A percentile compares a stretch with the other conserved stretches of the same genome.
Evolutionary conservation across 495 filamentous ascomycete species (phyloP).

Genomic region (Aspergillus indologenus): DNA sequence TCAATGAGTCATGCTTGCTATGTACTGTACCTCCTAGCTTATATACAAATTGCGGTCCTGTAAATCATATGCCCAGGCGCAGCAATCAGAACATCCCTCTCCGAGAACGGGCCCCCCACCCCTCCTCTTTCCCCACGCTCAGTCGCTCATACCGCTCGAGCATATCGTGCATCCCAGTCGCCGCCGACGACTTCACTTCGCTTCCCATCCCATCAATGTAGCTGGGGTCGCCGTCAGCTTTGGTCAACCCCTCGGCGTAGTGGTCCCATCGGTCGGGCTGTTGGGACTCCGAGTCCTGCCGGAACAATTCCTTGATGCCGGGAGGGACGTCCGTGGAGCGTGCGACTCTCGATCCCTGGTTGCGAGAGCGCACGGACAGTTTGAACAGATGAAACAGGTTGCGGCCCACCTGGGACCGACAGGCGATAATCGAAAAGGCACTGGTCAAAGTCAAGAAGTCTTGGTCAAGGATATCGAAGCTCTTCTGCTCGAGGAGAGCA

Average conservation of each 20-base stretch:
- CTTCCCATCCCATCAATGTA: conserved; percentile 9
- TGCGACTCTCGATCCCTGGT: background rate
- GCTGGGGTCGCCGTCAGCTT: conserved; percentile 6
- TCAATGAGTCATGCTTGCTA: background rate
- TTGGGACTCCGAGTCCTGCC: background rate
- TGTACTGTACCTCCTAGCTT: background rate
- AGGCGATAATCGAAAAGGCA: conserved; percentile 25
- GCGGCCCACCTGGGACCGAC: conserved; percentile 26
- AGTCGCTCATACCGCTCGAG: conserved; percentile 23
- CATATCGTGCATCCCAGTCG: conserved; percentile 19
- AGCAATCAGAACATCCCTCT: background rate
- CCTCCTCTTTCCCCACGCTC: conserved; percentile 20
- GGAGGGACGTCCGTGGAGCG: conserved; percentile 6
- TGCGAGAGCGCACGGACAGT: conserved; percentile 22
- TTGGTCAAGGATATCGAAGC: conserved; percentile 26
- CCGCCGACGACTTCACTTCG: background rate
- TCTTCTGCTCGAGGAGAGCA: conserved; percentile 23
- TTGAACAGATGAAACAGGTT: conserved; percentile 29
- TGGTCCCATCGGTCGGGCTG: conserved; percentile 15
- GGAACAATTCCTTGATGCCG: conserved; percentile 21
- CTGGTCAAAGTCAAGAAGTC: conserved; percentile 28
- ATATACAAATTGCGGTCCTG: background rate
- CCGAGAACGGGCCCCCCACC: background rate
- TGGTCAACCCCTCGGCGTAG: conserved; percentile 11
- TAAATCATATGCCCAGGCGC: no score